These are phyloP conservation scores for Amphichorda felina DNA, from an alignment of 2,329 filamentous ascomycete species.

Conservation along the genomic window DNA sequence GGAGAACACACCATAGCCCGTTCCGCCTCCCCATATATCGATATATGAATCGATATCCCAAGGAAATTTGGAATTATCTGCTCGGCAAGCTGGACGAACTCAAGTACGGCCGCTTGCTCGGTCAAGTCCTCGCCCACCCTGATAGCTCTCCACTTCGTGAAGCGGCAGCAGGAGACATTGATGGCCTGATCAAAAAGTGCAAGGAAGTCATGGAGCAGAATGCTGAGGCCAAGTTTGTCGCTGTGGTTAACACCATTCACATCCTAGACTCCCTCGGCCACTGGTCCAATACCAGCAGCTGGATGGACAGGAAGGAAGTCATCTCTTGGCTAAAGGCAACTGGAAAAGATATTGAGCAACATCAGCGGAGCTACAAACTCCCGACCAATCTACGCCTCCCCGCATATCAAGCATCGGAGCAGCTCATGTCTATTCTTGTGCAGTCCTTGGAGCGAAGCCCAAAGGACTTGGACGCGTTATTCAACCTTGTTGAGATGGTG, in stretches of 20 bases:
- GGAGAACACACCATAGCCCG: conserved; percentile 80
- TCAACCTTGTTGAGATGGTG: conserved; percentile 72
- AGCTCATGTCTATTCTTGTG: conserved; percentile 76
- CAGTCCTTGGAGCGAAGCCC: conserved; percentile 65
- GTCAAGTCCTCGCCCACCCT: conserved; percentile 68
- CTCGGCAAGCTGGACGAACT: conserved; percentile 70
- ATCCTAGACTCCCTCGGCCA: conserved; percentile 68
- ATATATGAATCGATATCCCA: conserved; percentile 86
- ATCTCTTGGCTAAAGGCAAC: conserved; percentile 50
- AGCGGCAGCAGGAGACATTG: conserved; percentile 60
- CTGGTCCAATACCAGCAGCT: conserved; percentile 50
- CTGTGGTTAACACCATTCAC: conserved; percentile 80
- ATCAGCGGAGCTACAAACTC: conserved; percentile 58
- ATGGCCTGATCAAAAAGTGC: conserved; percentile 57
- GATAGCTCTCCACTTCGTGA: conserved; percentile 66
- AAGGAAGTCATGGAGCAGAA: conserved; percentile 52
- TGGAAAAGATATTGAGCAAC: conserved; percentile 68
- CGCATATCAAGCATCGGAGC: conserved; percentile 79
- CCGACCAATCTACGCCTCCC: conserved; percentile 65
- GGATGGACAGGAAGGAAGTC: conserved; percentile 58
- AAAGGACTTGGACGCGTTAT: conserved; percentile 71
- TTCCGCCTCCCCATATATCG: conserved; percentile 85
- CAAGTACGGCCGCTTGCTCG: conserved; percentile 81
- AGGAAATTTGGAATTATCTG: conserved; percentile 75
- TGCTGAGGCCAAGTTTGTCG: conserved; percentile 55